Evolutionary conservation across 345 rosid species (phyloP), one percentile per base, ranked within the genome.

Genomic region (Viola odorata): DNA sequence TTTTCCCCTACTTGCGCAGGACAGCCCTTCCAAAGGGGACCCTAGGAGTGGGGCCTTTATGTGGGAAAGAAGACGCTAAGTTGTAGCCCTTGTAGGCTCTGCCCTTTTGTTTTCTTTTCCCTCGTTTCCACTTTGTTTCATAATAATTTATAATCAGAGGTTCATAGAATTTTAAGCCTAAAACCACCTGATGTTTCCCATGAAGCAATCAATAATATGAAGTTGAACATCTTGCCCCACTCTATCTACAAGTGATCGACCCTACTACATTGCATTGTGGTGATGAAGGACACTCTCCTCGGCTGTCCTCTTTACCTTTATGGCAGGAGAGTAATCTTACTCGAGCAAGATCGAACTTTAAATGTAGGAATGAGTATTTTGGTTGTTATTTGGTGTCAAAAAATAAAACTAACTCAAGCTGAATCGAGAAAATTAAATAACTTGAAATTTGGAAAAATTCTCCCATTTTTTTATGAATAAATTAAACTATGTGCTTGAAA

Each of bases 31-130:
- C 7, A 12, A 14, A 55, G 45, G 69, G 47, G 60, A 42, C 57
- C 72, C 73, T 57, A 6, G 48, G 11, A 53, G 45, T 62, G 32
- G 32, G 61, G 41, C 45, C 58, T 52, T 45, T 69, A 60, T 13
- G 49, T 12, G 44, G 54, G 5, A 53, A 41, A 51, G 13, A 6
- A 40, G 41, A n/a, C 37, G 32, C 32, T 36, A 10, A 53, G 64
- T 7, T 50, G 63, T 11, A 58, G 66, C 55, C 42, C 2, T 23
- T 23, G 32, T 23, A 23, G 32, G 32, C 1, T 23, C 1, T 23
- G 2, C 32, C 32, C 32, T 23, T 23, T 23, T 23, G 32, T 23
- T 23, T 23, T 23, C 32, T 0, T 57, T 60, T 9, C 36, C 37
- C n/a, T n/a, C n/a, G n/a, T n/a, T n/a, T 15, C 11, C 63, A n/a